Percentiles rank a stretch among this genome's conserved stretches.
phyloP scores from a whole-genome alignment of 176 grass and related monocot species.

The Aegilops speltoides region DNA sequence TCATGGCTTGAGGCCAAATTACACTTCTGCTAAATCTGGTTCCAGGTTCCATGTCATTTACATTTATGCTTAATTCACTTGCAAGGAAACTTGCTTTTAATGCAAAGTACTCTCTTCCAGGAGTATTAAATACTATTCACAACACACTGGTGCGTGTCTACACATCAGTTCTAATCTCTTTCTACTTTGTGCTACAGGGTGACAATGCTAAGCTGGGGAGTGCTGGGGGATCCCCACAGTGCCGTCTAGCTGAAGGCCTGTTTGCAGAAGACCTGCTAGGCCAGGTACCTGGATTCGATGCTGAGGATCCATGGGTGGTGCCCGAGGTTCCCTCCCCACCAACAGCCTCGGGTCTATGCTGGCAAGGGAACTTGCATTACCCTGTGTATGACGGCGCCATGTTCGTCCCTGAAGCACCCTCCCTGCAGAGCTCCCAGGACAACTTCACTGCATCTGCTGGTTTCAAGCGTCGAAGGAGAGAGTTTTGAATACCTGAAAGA shows the following conservation, averaged over 20 bases:
- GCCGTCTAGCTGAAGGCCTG: conserved; percentile 43
- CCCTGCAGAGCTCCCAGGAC: conserved; percentile 22
- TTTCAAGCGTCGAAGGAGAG: conserved; percentile 44
- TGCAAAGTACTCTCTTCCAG: too few relatives aligned
- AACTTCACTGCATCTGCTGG: not conserved
- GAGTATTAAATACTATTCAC: not conserved
- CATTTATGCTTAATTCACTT: conserved; percentile 1
- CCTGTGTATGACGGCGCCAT: conserved; percentile 43
- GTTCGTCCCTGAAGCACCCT: conserved; percentile 59
- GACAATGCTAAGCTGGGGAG: conserved; percentile 53
- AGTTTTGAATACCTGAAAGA: conserved; percentile 23
- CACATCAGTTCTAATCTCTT: not conserved
- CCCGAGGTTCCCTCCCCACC: conserved; percentile 67
- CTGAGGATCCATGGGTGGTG: conserved; percentile 54
- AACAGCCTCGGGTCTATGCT: conserved; percentile 65
- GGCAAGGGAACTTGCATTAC: conserved; percentile 51
- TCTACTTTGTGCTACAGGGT: conserved; percentile 8
- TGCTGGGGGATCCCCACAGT: conserved; percentile 54
- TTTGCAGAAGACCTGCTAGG: conserved; percentile 30
- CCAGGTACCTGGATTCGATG: conserved; percentile 22
- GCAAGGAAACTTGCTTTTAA: not conserved
- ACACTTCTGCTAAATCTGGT: not conserved
- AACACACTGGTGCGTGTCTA: not conserved
- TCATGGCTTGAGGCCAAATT: not conserved
- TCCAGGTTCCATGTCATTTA: not conserved